These are phyloP conservation scores for Amphicarpaea edgeworthii DNA, from an alignment of 306 rosid genomes.

Conservation along the genomic window DNA sequence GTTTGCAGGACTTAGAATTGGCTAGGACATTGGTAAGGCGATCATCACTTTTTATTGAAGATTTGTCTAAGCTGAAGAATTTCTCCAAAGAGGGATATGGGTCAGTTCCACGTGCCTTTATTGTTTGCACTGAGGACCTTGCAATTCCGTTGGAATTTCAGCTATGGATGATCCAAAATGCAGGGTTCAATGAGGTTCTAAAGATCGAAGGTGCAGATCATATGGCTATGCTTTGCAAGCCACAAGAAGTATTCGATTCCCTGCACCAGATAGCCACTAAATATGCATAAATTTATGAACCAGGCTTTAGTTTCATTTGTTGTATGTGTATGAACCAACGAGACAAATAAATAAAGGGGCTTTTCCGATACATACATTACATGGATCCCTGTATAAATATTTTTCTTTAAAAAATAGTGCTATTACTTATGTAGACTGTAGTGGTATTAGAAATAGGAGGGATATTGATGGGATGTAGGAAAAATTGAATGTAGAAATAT, in stretches of 20 bases:
- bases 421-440: too few relatives aligned
- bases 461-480: too few relatives aligned
- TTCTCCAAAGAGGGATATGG: conserved; percentile 58
- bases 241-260: conserved; percentile 44
- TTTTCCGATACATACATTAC: too few relatives aligned
- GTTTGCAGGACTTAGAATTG: conserved; percentile 60
- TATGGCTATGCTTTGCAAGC: conserved; percentile 55
- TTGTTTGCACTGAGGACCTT: conserved; percentile 50
- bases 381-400: too few relatives aligned
- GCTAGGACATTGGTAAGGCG: conserved; percentile 51
- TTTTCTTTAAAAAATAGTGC: too few relatives aligned
- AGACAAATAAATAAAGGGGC: too few relatives aligned
- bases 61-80: conserved; percentile 46
- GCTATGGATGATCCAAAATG: conserved; percentile 61
- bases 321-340: too few relatives aligned
- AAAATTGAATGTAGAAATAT: too few relatives aligned
- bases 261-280: conserved; percentile 56
- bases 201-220: conserved; percentile 65
- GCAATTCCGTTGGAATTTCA: conserved; percentile 45
- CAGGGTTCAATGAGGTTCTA: conserved; percentile 49
- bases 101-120: conserved; percentile 48
- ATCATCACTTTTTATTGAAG: conserved; percentile 54
- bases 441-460: too few relatives aligned
- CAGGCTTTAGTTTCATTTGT: too few relatives aligned
- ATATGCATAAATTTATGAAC: not conserved